Conservation (phyloP, 2,329 filamentous ascomycete genomes). For the Trichoderma harzianum region DNA sequence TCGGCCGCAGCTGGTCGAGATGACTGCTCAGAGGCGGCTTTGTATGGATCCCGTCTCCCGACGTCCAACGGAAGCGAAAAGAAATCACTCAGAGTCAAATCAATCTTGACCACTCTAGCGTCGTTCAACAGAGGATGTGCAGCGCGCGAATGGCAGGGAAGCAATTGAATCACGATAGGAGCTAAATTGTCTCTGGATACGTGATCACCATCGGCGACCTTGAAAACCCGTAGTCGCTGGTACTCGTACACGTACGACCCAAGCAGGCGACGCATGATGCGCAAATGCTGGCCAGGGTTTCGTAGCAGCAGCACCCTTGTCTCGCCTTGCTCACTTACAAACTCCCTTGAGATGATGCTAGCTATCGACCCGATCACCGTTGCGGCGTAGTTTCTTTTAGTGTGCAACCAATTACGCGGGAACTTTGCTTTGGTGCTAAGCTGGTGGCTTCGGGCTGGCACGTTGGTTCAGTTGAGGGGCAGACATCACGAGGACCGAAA, state of each 20-base stretch:
- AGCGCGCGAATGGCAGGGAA: background rate
- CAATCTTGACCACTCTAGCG: background rate
- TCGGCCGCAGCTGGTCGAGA: background rate
- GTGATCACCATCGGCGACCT: background rate
- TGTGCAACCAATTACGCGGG: conserved; percentile 2
- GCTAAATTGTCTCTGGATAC: background rate
- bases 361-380: background rate
- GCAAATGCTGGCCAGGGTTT: background rate
- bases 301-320: background rate
- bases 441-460: conserved; percentile 9
- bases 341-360: background rate
- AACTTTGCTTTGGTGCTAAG: background rate
- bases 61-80: background rate
- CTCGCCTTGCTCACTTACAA: background rate
- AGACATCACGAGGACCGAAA: conserved; percentile 13
- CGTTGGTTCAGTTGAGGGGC: conserved; percentile 11
- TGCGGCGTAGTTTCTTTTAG: background rate
- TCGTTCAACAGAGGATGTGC: background rate
- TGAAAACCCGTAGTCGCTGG: background rate
- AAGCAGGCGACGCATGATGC: conserved; percentile 3
- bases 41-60: background rate
- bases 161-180: conserved; percentile 2
- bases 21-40: background rate
- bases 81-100: background rate
- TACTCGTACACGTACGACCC: background rate